phyloP scores from a whole-genome alignment of 2,329 filamentous ascomycete species.

The Ascochyta clinopodiicola region DNA sequence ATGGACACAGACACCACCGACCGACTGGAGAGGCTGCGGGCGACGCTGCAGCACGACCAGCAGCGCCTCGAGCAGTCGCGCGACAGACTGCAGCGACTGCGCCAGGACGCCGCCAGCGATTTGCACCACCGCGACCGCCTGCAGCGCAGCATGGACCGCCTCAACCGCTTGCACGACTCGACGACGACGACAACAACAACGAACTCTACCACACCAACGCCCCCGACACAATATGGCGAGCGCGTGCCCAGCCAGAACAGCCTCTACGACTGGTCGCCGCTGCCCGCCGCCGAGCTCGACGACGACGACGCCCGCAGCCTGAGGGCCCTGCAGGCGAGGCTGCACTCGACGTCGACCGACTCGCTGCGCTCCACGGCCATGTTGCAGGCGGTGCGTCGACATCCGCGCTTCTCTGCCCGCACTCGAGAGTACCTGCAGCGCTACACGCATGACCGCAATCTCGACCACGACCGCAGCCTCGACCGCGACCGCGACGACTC shows the following conservation, averaged over 20 bases:
- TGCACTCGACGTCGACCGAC: constrained; percentile 34
- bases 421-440: constrained; percentile 49
- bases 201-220: neutral
- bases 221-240: constrained; percentile 56
- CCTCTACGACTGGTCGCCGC: constrained; percentile 67
- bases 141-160: constrained; percentile 52
- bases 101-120: constrained; percentile 41
- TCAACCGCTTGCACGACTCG: constrained; percentile 49
- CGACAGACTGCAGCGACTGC: constrained; percentile 26
- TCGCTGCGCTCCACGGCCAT: constrained; percentile 47
- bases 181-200: neutral
- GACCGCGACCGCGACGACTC: neutral
- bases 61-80: constrained; percentile 26
- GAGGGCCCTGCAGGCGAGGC: constrained; percentile 3
- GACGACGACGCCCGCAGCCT: constrained; percentile 8
- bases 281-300: constrained; percentile 26
- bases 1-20: constrained; percentile 41
- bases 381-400: constrained; percentile 49
- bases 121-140: constrained; percentile 50
- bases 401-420: constrained; percentile 49
- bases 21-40: constrained; percentile 18
- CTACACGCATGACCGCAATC: constrained; percentile 51
- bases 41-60: constrained; percentile 42
- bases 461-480: constrained; percentile 17
- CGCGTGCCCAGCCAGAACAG: constrained; percentile 60